These are phyloP conservation scores for Cucumis variabilis DNA, from an alignment of 331 rosid species.

Conservation along the genomic window DNA sequence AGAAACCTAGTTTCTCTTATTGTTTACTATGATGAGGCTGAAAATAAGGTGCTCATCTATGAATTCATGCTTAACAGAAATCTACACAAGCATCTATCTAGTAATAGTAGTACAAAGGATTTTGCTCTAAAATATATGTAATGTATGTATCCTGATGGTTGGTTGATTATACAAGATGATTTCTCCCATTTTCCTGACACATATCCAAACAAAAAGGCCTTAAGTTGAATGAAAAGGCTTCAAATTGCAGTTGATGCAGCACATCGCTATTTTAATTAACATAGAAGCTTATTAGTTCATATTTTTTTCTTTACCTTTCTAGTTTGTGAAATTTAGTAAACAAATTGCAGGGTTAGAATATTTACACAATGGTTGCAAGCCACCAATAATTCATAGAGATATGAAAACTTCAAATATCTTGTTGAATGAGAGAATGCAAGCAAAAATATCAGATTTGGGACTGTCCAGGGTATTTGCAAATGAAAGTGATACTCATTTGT, in stretches of 20 bases:
- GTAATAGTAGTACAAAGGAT: constrained; percentile 28
- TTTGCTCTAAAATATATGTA: neutral
- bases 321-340: neutral
- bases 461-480: constrained; percentile 37
- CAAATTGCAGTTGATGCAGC: constrained; percentile 63
- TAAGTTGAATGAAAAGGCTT: constrained; percentile 59
- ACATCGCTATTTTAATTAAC: constrained; percentile 49
- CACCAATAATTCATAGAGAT: constrained; percentile 54
- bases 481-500: constrained; percentile 36
- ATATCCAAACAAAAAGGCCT: constrained; percentile 39
- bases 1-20: constrained; percentile 41
- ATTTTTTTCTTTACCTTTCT: neutral
- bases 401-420: constrained; percentile 54
- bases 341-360: constrained; percentile 45
- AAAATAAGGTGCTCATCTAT: constrained; percentile 49
- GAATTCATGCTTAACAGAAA: constrained; percentile 64
- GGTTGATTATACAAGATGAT: constrained; percentile 1
- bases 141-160: constrained; percentile 15
- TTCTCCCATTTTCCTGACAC: neutral
- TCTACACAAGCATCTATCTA: constrained; percentile 51
- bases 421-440: constrained; percentile 45
- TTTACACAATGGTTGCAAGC: constrained; percentile 58
- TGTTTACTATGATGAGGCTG: constrained; percentile 58
- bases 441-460: constrained; percentile 57
- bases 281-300: neutral